Conservation (phyloP, 2,329 filamentous ascomycete species). For the Orbilia oligospora region DNA sequence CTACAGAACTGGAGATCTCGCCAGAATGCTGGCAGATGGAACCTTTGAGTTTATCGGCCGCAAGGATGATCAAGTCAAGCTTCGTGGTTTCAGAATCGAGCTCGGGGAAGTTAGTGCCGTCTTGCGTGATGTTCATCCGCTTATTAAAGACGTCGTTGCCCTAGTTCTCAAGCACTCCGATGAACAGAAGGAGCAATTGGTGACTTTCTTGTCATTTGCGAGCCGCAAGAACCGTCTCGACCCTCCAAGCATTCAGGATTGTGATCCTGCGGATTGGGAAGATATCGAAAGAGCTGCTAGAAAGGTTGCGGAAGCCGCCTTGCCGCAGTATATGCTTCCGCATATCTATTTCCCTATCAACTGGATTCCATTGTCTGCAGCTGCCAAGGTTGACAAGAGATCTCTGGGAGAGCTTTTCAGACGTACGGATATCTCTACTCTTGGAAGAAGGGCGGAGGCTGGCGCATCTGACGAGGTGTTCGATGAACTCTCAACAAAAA, state of each 20-base stretch:
- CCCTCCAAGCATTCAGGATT: constrained; percentile 65
- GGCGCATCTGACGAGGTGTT: constrained; percentile 66
- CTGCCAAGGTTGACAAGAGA: constrained; percentile 80
- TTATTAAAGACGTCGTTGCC: constrained; percentile 75
- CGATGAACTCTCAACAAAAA: constrained; percentile 70
- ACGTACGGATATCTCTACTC: constrained; percentile 69
- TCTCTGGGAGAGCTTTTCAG: constrained; percentile 67
- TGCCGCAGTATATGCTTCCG: constrained; percentile 86
- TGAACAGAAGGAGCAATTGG: constrained; percentile 71
- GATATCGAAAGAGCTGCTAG: constrained; percentile 71
- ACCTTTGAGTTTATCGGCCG: constrained; percentile 81
- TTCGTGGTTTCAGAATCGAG: constrained; percentile 85
- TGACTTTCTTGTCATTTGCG: constrained; percentile 77
- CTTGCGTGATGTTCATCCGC: constrained; percentile 70
- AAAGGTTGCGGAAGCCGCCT: constrained; percentile 70
- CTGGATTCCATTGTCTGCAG: constrained; percentile 78
- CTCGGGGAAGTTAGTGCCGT: constrained; percentile 80
- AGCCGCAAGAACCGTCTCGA: constrained; percentile 58
- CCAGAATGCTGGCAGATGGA: constrained; percentile 82
- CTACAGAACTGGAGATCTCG: constrained; percentile 87
- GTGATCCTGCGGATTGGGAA: constrained; percentile 65
- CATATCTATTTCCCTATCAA: constrained; percentile 79
- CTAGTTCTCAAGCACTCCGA: constrained; percentile 71
- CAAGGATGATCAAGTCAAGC: constrained; percentile 84
- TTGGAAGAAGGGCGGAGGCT: constrained; percentile 73